Percentiles rank a stretch among this genome's conserved stretches.
phyloP scores from a whole-genome alignment of 306 rosid genomes.

The Abrus pulchellus region DNA sequence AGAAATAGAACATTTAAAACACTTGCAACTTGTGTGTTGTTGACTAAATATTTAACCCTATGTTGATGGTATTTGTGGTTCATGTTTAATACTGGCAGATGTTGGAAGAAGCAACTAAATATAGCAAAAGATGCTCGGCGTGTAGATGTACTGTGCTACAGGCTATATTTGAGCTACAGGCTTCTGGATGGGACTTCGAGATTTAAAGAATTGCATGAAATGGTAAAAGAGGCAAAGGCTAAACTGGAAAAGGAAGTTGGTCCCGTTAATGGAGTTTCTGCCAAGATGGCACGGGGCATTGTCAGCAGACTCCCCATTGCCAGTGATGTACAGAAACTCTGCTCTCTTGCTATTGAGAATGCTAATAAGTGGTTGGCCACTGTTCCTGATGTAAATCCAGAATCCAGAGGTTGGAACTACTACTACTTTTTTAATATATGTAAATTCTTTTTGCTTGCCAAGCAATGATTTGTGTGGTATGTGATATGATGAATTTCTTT shows the following conservation, averaged over 20 bases:
- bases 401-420: constrained; percentile 73
- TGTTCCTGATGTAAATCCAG: constrained; percentile 64
- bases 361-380: constrained; percentile 86
- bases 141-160: constrained; percentile 84
- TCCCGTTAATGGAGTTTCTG: constrained; percentile 84
- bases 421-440: neutral
- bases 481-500: constrained; percentile 39
- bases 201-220: constrained; percentile 86
- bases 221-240: constrained; percentile 83
- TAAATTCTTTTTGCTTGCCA: constrained; percentile 38
- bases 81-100: constrained; percentile 61
- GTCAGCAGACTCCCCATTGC: constrained; percentile 97
- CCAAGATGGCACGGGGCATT: constrained; percentile 97
- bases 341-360: constrained; percentile 88
- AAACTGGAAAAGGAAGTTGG: constrained; percentile 94
- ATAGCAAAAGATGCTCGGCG: constrained; percentile 98
- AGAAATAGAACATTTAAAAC: constrained; percentile 7
- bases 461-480: constrained; percentile 35
- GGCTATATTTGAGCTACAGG: constrained; percentile 94
- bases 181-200: constrained; percentile 84
- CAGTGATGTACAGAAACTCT: constrained; percentile 84
- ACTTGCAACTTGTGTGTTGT: constrained; percentile 33
- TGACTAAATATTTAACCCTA: constrained; percentile 31
- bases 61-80: constrained; percentile 49
- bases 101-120: constrained; percentile 94